Base-by-base conservation (phyloP, 2,329 filamentous ascomycete species). In the Corinectria fuckeliana region DNA sequence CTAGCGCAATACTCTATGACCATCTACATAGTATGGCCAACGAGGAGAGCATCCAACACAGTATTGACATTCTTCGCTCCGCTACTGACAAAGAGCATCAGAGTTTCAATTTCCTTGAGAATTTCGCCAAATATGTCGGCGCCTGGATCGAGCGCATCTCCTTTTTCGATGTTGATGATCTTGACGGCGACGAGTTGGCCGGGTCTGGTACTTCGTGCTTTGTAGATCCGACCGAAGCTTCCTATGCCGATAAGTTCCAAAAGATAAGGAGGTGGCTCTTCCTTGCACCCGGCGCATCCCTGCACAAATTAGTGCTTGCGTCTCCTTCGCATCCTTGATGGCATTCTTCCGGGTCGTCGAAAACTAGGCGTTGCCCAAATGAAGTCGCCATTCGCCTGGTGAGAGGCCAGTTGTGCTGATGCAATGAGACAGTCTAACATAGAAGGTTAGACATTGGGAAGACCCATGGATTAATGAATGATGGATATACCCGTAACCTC, bases 1-100 rank as follows among this genome's bases (percentile, higher is more conserved):
- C 92, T 91, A 6, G 90, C 91, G 69, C 91, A 93, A 74, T 93
- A 93, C 76, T 95, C 91, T 59, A 90, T 93, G 55, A 95, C 87
- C 80, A 95, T 91, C 92, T 92, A 96, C 78, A 96, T 88, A 60
- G 91, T 86, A 66, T 90, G 88, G 38, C 90, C 90, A 34, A 94
- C 87, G 8, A 90, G 87, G 18, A 93, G 82, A 4, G 91, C 91
- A 65, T 93, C 91, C 67, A 93, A 88, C 50, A 94, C 89, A 67
- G 88, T 85, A 72, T 94, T 95, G 76, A 96, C 88, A 71, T 94
- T 94, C 66, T 85, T 85, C 16, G 91, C 91, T 47, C 88, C 89
- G 64, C 84, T 90, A 65, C 91, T 88, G 69, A 89, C 88, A 50
- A 96, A 81, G 58, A 28, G 30, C 30, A n/a, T n/a, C 10, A 34